These are phyloP conservation scores for Pythium oligandrum DNA, from an alignment of 352 stramenopile species.

Conservation along the genomic window DNA sequence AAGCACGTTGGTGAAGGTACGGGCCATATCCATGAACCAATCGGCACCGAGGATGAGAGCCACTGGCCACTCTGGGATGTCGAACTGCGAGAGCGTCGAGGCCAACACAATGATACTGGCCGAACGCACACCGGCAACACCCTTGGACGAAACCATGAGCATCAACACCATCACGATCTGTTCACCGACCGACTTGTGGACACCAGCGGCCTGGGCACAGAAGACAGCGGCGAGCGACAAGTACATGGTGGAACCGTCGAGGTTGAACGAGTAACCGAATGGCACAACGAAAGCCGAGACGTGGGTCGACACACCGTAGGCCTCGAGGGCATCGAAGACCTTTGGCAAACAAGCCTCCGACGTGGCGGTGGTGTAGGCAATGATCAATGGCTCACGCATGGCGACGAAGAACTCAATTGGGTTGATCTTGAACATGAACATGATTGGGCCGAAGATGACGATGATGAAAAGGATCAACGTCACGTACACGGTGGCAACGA, in stretches of 20 bases:
- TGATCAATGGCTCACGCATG: constrained; percentile 52
- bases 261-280: constrained; percentile 67
- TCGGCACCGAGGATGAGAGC: constrained; percentile 49
- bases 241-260: constrained; percentile 52
- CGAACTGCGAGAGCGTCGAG: constrained; percentile 15
- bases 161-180: constrained; percentile 46
- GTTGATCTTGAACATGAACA: constrained; percentile 45
- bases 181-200: constrained; percentile 45
- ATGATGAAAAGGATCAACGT: constrained; percentile 48
- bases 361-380: constrained; percentile 56
- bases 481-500: constrained; percentile 42
- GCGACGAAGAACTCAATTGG: constrained; percentile 32
- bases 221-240: constrained; percentile 43
- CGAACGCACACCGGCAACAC: no score
- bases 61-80: constrained; percentile 52
- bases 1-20: constrained; percentile 49
- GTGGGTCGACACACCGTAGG: constrained; percentile 45
- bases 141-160: no score
- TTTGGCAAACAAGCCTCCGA: constrained; percentile 52
- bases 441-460: constrained; percentile 35
- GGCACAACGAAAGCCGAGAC: constrained; percentile 53
- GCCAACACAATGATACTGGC: no score
- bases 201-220: constrained; percentile 40
- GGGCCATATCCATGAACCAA: constrained; percentile 60
- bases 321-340: constrained; percentile 49